Percentiles rank a stretch among this genome's conserved stretches.
phyloP scores from a whole-genome alignment of 129 eudicot species.

The Ambrosia trifida region DNA sequence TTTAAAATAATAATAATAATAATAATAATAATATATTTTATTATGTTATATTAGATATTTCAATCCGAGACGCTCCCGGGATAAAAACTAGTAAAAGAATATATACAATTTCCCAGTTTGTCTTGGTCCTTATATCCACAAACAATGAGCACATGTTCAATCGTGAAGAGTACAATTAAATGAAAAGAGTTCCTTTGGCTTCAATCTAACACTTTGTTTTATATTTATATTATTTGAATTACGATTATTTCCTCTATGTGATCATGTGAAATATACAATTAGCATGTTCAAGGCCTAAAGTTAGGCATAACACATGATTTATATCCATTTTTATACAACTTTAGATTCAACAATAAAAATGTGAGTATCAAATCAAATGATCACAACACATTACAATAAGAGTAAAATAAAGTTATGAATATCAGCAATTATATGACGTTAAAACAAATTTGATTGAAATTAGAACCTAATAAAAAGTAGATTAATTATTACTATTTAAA shows the following conservation, averaged over 20 bases:
- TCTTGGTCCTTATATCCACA: conserved; percentile 12
- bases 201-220: conserved; percentile 30
- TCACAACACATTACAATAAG: not conserved
- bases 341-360: not conserved
- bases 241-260: conserved; percentile 17
- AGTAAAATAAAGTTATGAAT: not conserved
- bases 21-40: too few relatives aligned
- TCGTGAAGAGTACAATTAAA: conserved; percentile 14
- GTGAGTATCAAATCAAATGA: conserved; percentile 1
- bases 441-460: not conserved
- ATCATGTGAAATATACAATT: conserved; percentile 34
- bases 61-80: too few relatives aligned
- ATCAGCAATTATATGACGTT: not conserved
- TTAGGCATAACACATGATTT: conserved; percentile 30
- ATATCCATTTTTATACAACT: not conserved
- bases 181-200: conserved; percentile 29
- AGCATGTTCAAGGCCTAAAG: conserved; percentile 38
- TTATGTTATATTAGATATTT: too few relatives aligned
- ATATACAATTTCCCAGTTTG: not conserved
- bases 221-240: not conserved
- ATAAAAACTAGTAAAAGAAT: too few relatives aligned
- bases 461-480: not conserved
- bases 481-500: too few relatives aligned
- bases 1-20: too few relatives aligned
- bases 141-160: conserved; percentile 21